Evolutionary conservation across 352 stramenopile species (phyloP).

Genomic region (Globisporangium polare): DNA sequence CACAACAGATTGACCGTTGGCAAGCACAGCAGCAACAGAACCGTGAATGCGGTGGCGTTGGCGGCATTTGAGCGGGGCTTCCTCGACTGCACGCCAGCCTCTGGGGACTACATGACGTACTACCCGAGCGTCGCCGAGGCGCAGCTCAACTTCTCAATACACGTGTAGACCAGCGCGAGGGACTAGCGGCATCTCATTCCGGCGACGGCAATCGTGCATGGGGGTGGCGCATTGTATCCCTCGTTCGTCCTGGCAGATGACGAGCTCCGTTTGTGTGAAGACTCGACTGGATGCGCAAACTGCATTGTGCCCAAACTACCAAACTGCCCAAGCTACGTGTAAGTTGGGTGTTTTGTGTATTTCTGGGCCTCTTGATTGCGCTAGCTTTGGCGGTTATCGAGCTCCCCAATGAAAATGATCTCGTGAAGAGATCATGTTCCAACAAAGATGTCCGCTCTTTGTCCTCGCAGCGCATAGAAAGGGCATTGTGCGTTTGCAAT

Average conservation of each 20-base stretch:
- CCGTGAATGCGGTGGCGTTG: neutral
- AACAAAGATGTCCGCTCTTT: neutral
- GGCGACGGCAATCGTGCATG: neutral
- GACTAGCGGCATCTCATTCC: neutral
- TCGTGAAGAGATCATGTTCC: neutral
- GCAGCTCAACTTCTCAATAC: neutral
- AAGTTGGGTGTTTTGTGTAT: too few relatives aligned
- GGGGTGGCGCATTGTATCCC: neutral
- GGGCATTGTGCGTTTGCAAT: too few relatives aligned
- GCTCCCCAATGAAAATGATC: neutral
- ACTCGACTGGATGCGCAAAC: neutral
- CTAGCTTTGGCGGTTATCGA: neutral
- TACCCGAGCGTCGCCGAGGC: constrained; percentile 14
- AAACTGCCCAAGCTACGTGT: too few relatives aligned
- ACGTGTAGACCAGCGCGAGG: neutral
- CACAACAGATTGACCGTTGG: neutral
- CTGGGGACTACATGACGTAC: constrained; percentile 16
- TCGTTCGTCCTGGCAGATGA: neutral
- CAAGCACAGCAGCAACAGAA: neutral
- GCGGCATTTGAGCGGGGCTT: constrained; percentile 1
- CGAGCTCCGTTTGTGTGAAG: neutral
- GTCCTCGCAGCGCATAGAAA: too few relatives aligned
- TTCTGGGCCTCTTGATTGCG: neutral
- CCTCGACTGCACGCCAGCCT: constrained; percentile 2
- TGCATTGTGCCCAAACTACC: too few relatives aligned